phyloP scores from a whole-genome alignment of 1,284 basidiomycete genomes.

The Naganishia sp. region DNA sequence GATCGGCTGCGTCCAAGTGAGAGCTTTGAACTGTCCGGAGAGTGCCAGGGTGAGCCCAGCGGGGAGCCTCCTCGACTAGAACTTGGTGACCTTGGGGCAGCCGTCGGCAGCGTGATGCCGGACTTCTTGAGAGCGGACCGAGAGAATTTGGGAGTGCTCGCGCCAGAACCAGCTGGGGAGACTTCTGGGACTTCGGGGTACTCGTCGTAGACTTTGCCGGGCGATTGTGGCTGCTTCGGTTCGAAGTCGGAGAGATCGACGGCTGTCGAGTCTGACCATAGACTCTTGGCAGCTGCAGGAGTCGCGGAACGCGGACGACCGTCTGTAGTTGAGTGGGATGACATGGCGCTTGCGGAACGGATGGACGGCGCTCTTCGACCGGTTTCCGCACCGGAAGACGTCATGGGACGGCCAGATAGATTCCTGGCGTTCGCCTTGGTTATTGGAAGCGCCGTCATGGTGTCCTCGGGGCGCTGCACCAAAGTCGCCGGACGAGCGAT shows the following conservation, averaged over 20 bases:
- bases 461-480: not conserved
- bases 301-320: not conserved
- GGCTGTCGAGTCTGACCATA: conserved; percentile 22
- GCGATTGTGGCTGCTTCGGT: conserved; percentile 11
- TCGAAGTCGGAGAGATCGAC: conserved; percentile 7
- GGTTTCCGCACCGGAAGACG: not conserved
- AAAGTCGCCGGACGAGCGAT: conserved; percentile 10
- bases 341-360: not conserved
- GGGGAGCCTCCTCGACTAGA: conserved; percentile 1
- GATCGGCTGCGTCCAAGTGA: conserved; percentile 18
- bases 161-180: not conserved
- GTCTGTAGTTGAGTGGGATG: not conserved
- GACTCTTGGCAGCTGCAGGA: not conserved
- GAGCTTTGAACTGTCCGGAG: conserved; percentile 10
- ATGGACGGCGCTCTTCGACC: conserved; percentile 12
- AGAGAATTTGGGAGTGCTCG: conserved; percentile 31
- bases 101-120: conserved; percentile 27
- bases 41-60: conserved; percentile 22
- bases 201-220: conserved; percentile 24
- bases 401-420: not conserved
- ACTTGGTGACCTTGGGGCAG: conserved; percentile 27
- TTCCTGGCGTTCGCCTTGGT: not conserved
- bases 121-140: conserved; percentile 26
- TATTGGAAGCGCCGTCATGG: not conserved
- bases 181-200: not conserved